Evolutionary conservation across 768 basidiomycete species (phyloP).

Genomic region (Boletellus emodensis): DNA sequence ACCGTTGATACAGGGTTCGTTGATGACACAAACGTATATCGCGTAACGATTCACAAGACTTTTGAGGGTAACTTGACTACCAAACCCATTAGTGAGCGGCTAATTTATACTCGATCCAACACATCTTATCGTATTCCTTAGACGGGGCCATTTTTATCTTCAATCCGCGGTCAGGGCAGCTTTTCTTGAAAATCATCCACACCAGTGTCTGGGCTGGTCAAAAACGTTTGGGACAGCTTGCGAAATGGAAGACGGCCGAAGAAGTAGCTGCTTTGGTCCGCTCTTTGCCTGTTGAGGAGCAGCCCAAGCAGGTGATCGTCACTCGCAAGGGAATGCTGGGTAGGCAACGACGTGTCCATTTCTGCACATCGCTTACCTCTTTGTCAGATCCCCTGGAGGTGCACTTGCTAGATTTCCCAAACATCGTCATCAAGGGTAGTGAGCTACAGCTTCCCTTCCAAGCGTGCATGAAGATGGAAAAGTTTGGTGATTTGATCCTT

Average conservation of each 20-base stretch:
- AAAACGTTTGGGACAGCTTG: constrained; percentile 98
- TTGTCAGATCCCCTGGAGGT: constrained; percentile 85
- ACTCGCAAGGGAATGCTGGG: constrained; percentile 99
- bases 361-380: constrained; percentile 3
- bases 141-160: constrained; percentile 98
- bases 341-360: constrained; percentile 28
- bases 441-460: constrained; percentile 99
- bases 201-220: constrained; percentile 99
- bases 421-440: constrained; percentile 99
- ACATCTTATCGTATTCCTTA: constrained; percentile 21
- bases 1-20: constrained; percentile 75
- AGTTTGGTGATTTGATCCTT: constrained; percentile 96
- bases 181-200: constrained; percentile 99
- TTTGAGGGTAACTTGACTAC: constrained; percentile 99
- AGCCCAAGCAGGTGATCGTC: constrained; percentile 99
- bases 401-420: constrained; percentile 98
- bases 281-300: constrained; percentile 98
- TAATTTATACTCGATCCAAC: background rate
- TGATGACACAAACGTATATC: constrained; percentile 99
- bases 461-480: constrained; percentile 99
- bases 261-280: constrained; percentile 98
- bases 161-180: constrained; percentile 96
- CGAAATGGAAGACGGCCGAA: constrained; percentile 99
- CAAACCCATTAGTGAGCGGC: constrained; percentile 84
- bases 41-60: constrained; percentile 98